Percentiles rank a stretch among this genome's conserved stretches.
phyloP scores from a whole-genome alignment of 2,329 filamentous ascomycete genomes.

The Stagonosporopsis tanaceti region DNA sequence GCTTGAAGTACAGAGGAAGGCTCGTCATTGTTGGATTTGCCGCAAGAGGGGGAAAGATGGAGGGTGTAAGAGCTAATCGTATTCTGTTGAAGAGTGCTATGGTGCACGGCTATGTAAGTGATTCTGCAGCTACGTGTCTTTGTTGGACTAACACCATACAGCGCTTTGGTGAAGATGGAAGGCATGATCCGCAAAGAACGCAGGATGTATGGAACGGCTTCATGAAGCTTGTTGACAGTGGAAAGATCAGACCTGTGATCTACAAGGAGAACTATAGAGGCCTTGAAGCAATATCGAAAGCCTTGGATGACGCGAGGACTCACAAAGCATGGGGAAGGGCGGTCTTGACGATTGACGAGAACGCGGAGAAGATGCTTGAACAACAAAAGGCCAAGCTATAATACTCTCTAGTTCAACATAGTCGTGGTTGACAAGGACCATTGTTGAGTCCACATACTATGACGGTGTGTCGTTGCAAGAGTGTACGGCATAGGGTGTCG shows the following conservation, averaged over 20 bases:
- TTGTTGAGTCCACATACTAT: not conserved
- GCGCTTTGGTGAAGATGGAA: conserved; percentile 65
- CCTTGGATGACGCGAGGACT: conserved; percentile 60
- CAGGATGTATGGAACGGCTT: conserved; percentile 62
- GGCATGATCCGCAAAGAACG: conserved; percentile 58
- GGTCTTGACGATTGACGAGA: conserved; percentile 55
- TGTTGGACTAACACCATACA: conserved; percentile 27
- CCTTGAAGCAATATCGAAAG: conserved; percentile 58
- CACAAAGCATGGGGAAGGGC: conserved; percentile 65
- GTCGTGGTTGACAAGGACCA: not conserved
- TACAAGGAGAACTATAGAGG: conserved; percentile 60
- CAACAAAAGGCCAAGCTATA: conserved; percentile 21
- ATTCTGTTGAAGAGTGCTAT: conserved; percentile 35
- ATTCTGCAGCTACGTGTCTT: not conserved
- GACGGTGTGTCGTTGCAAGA: not conserved
- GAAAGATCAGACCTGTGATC: conserved; percentile 60
- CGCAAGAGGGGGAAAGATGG: conserved; percentile 61
- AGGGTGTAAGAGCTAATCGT: conserved; percentile 44
- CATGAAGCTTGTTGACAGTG: conserved; percentile 56
- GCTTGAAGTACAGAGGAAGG: conserved; percentile 62
- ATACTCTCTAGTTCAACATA: not conserved
- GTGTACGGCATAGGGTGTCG: not conserved
- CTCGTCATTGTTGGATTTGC: conserved; percentile 68
- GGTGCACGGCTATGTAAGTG: conserved; percentile 37
- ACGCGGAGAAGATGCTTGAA: conserved; percentile 23